These are phyloP conservation scores for Tuber calosporum DNA, from an alignment of 495 filamentous ascomycete species.

Conservation along the genomic window DNA sequence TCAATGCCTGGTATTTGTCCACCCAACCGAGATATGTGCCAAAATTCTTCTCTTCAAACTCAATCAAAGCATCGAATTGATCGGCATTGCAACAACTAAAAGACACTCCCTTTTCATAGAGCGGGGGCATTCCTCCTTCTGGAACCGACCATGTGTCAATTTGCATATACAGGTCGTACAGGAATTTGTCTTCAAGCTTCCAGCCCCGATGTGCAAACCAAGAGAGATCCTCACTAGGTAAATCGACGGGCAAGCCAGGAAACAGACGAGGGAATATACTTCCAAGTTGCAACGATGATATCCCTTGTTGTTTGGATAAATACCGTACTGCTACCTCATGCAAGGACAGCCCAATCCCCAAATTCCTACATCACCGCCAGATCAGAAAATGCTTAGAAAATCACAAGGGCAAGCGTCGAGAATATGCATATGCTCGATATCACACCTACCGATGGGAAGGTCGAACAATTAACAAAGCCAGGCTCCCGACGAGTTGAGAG, in stretches of 20 bases:
- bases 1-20: constrained; percentile 40
- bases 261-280: constrained; percentile 57
- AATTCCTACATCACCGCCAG: constrained; percentile 34
- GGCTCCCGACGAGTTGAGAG: constrained; percentile 53
- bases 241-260: constrained; percentile 49
- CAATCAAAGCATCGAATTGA: constrained; percentile 51
- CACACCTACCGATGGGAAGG: constrained; percentile 45
- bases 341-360: constrained; percentile 53
- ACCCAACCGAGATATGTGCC: constrained; percentile 41
- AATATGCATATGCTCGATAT: not conserved
- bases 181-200: constrained; percentile 49
- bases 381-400: constrained; percentile 8
- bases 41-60: constrained; percentile 49
- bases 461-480: constrained; percentile 55
- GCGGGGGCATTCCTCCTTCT: constrained; percentile 41
- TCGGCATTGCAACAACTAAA: constrained; percentile 50
- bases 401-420: constrained; percentile 3
- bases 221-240: constrained; percentile 46
- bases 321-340: constrained; percentile 52
- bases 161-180: constrained; percentile 53
- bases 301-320: constrained; percentile 50
- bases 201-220: constrained; percentile 57
- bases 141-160: constrained; percentile 50
- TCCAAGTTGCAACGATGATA: constrained; percentile 54
- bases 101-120: constrained; percentile 40